These are phyloP conservation scores for Colletotrichum tabaci DNA, from an alignment of 2,329 filamentous ascomycete genomes.

Conservation along the genomic window DNA sequence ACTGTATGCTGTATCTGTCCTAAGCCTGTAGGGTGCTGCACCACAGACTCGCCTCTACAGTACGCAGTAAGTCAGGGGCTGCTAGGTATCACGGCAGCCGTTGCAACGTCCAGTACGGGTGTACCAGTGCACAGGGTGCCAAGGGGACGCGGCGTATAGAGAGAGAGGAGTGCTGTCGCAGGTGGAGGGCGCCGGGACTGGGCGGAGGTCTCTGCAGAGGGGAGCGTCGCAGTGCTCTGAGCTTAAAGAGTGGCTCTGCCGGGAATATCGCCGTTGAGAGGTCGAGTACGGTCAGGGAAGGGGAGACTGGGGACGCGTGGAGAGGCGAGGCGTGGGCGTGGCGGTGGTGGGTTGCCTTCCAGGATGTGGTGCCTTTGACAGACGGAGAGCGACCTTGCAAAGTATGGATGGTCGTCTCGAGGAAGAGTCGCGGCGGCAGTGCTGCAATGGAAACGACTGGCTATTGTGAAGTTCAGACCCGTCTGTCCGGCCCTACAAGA, in stretches of 20 bases:
- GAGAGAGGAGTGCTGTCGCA: background rate
- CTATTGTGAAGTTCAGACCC: background rate
- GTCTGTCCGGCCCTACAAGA: background rate
- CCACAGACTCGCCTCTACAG: no score
- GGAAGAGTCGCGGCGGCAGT: background rate
- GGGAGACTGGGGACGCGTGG: conserved; percentile 6
- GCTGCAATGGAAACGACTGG: background rate
- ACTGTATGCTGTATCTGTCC: no score
- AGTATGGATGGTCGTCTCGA: background rate
- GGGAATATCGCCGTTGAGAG: conserved; percentile 29
- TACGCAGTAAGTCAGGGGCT: background rate
- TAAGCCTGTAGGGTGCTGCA: no score
- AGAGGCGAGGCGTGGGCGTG: background rate
- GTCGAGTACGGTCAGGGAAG: background rate
- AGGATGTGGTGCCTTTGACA: background rate
- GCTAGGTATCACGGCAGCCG: background rate
- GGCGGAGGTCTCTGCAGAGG: conserved; percentile 16
- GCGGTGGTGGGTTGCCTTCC: background rate
- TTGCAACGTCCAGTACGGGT: background rate
- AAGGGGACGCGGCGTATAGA: conserved; percentile 8
- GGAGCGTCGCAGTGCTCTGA: conserved; percentile 34
- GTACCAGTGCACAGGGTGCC: background rate
- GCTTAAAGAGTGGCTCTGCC: conserved; percentile 35
- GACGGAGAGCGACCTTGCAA: background rate
- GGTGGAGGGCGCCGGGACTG: conserved; percentile 5